These are phyloP conservation scores for Apostasia shenzhenica DNA, from an alignment of 106 monocot species.

Conservation along the genomic window DNA sequence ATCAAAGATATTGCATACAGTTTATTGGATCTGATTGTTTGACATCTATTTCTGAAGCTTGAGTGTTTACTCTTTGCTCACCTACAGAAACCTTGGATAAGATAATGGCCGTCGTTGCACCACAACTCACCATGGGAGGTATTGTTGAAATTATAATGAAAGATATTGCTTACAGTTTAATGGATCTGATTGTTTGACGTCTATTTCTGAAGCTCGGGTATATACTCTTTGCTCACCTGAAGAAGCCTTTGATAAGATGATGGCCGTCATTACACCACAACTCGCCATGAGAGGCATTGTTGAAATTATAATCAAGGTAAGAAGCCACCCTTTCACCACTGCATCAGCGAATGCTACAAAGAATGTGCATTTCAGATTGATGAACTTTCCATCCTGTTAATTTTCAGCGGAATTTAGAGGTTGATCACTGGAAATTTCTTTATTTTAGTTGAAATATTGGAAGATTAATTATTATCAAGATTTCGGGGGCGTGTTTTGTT, in stretches of 20 bases:
- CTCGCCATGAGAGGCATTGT: slow-evolving; percentile 34
- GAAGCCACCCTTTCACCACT: slow-evolving; percentile 40
- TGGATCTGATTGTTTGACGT: slow-evolving; percentile 44
- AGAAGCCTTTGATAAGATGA: slow-evolving; percentile 20
- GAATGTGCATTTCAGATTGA: slow-evolving; percentile 31
- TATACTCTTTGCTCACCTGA: slow-evolving; percentile 34
- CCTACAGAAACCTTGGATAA: slow-evolving; percentile 24
- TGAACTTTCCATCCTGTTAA: slow-evolving; percentile 42
- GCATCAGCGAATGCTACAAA: slow-evolving; percentile 30
- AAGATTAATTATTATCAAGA: too few species aligned
- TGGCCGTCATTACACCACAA: slow-evolving; percentile 20
- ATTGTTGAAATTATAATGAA: slow-evolving; percentile 35
- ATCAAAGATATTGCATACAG: slow-evolving; percentile 28
- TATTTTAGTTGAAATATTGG: too few species aligned
- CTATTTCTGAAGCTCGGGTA: slow-evolving; percentile 22
- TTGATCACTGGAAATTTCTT: too few species aligned
- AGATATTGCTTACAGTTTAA: slow-evolving; percentile 34
- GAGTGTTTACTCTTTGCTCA: slow-evolving; percentile 33
- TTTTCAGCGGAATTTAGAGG: not conserved
- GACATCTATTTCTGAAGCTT: slow-evolving; percentile 26
- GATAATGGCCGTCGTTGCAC: slow-evolving; percentile 14
- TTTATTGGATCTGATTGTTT: slow-evolving; percentile 46
- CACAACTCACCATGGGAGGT: slow-evolving; percentile 31
- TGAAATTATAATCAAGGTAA: slow-evolving; percentile 35
- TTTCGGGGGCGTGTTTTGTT: too few species aligned